Evolutionary conservation across 2,329 filamentous ascomycete genomes (phyloP).

Genomic region (Berkeleyomyces basicola): DNA sequence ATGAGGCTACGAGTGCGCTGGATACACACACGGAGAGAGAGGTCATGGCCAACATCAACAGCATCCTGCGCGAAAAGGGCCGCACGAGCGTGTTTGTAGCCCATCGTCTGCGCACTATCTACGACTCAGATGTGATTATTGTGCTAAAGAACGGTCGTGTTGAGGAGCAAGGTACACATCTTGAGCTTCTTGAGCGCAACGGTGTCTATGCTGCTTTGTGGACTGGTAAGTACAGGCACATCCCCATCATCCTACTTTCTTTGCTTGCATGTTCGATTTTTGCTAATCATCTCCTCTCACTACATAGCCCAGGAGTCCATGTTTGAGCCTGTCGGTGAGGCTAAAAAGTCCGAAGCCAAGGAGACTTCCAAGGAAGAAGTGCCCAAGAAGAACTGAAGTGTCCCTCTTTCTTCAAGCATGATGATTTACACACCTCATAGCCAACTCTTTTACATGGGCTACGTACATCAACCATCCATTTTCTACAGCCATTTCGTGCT

Average conservation of each 20-base stretch:
- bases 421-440: background rate
- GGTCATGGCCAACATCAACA: conserved; percentile 81
- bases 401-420: background rate
- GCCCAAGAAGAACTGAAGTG: conserved; percentile 1
- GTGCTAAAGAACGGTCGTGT: conserved; percentile 72
- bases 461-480: background rate
- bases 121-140: conserved; percentile 83
- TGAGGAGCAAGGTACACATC: conserved; percentile 79
- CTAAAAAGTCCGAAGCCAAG: background rate
- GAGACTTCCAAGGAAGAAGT: background rate
- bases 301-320: conserved; percentile 44
- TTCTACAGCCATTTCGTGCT: background rate
- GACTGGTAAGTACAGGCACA: conserved; percentile 46
- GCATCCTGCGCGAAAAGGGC: conserved; percentile 71
- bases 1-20: conserved; percentile 82
- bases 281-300: conserved; percentile 14
- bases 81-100: conserved; percentile 92
- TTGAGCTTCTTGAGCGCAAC: conserved; percentile 59
- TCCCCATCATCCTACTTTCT: background rate
- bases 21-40: conserved; percentile 90
- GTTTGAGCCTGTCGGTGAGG: conserved; percentile 19
- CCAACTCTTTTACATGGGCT: background rate
- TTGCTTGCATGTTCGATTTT: background rate
- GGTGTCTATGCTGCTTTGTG: conserved; percentile 81
- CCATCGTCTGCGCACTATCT: conserved; percentile 82